Conservation (phyloP, 148 eudicot genomes). For the Suaeda aralocaspica region DNA sequence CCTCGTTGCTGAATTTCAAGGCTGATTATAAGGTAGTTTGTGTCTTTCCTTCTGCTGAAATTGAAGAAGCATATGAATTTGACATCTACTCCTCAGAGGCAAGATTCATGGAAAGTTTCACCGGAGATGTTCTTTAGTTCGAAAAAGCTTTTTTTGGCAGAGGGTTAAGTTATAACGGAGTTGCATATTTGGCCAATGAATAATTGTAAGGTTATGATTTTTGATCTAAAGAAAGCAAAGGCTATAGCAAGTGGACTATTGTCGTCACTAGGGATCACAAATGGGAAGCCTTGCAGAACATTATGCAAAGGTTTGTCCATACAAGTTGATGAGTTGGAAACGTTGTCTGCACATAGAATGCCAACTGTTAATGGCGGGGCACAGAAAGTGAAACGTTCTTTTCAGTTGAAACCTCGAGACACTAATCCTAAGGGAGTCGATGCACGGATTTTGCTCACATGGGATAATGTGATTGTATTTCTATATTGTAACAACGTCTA, state of each 20-base stretch:
- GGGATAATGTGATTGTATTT: conserved; percentile 15
- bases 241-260: not conserved
- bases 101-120: conserved; percentile 48
- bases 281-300: conserved; percentile 20
- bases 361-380: not conserved
- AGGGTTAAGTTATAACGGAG: conserved; percentile 41
- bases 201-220: conserved; percentile 9
- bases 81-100: conserved; percentile 54
- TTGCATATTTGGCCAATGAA: conserved; percentile 42
- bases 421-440: no score
- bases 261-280: conserved; percentile 10
- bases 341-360: conserved; percentile 18
- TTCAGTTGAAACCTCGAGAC: not conserved
- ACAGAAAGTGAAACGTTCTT: not conserved
- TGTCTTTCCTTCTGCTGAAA: conserved; percentile 41
- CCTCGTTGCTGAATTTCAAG: conserved; percentile 48
- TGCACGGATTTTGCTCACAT: conserved; percentile 5
- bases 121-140: conserved; percentile 41
- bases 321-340: not conserved
- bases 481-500: not conserved
- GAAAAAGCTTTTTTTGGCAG: not conserved
- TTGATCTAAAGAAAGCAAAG: conserved; percentile 22
- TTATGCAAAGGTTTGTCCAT: not conserved
- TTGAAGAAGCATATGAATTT: conserved; percentile 51
- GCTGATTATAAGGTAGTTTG: conserved; percentile 51